Base-by-base conservation (phyloP, 106 monocot genomes). In the Xerophyta viscosa region DNA sequence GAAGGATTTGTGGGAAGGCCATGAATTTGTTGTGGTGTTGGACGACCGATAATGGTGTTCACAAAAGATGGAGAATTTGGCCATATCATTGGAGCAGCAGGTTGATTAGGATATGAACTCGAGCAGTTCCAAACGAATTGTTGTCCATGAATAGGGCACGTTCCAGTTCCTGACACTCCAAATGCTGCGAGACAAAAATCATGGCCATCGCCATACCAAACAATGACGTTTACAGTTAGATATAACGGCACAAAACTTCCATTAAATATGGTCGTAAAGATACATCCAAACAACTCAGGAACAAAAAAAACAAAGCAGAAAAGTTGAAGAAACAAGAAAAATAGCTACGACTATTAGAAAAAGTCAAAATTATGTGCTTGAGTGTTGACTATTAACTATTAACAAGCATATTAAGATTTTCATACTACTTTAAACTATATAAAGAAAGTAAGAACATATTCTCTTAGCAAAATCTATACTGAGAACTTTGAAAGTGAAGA, bases 71-170 rank as follows among this genome's bases (percentile, higher is more conserved):
- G 75, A 7, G 78, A 76, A 47, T 70, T 70, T 2, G 68, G 59
- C 90, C 90, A 90, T 24, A 71, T 46, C 43, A 71, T 64, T 24
- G 69, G 58, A 33, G 63, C 37, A 24, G 70, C 47, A 18, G 68
- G 44, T 3, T 45, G 60, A 47, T 49, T 69, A 45, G 45, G 58
- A 57, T 60, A 77, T 31, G 70, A 25, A 42, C 52, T 71, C 15
- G 88, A 74, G 65, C 70, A 80, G 22, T 55, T 80, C 86, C 74
- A 78, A 29, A 66, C 31, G 56, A 74, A 77, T 29, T 86, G 76
- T 74, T 78, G 65, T 8, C 83, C 80, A 70, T 72, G 79, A 51
- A 86, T 44, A 47, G 86, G 86, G 47, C 68, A 80, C 28, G 71
- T 78, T 37, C 67, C 82, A 53, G 50, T 90, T 50, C 74, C 77